Percentiles rank a stretch among this genome's conserved stretches.
Evolutionary conservation across 139 green algal species (phyloP).

Genomic region (Chlamydomonas asymmetrica): DNA sequence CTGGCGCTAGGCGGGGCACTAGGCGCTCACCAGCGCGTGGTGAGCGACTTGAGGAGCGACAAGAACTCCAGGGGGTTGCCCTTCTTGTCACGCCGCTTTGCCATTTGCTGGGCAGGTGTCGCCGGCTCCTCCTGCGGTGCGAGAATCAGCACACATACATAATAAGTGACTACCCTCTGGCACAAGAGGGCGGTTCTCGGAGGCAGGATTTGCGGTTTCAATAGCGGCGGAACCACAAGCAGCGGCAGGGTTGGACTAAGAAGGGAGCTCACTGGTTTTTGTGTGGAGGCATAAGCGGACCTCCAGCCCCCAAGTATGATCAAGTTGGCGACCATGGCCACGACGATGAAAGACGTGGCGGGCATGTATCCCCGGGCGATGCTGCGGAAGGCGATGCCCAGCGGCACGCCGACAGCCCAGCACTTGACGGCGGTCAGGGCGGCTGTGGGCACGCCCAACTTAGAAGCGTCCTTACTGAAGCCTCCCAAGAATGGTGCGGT

Average conservation of each 20-base stretch:
- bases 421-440: constrained; percentile 62
- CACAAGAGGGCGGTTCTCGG: too few relatives aligned
- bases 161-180: too few relatives aligned
- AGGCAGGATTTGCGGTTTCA: too few relatives aligned
- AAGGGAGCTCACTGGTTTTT: constrained; percentile 22
- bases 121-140: constrained; percentile 22
- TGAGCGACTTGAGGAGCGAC: constrained; percentile 57
- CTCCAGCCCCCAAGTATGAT: constrained; percentile 78
- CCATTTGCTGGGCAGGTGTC: constrained; percentile 22
- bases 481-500: constrained; percentile 51
- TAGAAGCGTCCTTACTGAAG: constrained; percentile 55
- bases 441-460: constrained; percentile 40
- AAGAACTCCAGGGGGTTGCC: constrained; percentile 74
- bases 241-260: not conserved
- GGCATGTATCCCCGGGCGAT: constrained; percentile 68
- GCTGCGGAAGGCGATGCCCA: constrained; percentile 61
- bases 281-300: constrained; percentile 48
- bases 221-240: not conserved
- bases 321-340: constrained; percentile 59
- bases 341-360: constrained; percentile 69
- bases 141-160: too few relatives aligned
- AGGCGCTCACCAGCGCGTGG: constrained; percentile 66
- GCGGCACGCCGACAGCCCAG: constrained; percentile 68
- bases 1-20: too few relatives aligned
- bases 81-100: constrained; percentile 45